phyloP scores from a whole-genome alignment of 106 monocot genomes.

The Chionographis japonica region DNA sequence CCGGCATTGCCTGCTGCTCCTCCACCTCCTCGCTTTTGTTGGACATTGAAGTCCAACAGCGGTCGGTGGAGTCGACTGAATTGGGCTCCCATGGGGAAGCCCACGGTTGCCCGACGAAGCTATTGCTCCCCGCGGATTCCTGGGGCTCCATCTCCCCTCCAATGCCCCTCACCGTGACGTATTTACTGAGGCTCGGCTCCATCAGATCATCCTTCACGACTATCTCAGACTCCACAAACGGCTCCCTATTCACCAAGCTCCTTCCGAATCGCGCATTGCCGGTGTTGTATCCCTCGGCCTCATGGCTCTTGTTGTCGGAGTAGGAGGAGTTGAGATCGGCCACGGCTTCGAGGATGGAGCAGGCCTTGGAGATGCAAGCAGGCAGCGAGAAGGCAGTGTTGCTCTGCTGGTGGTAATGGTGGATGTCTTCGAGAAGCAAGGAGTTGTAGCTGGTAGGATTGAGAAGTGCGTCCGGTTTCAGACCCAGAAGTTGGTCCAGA shows the following conservation, averaged over 20 bases:
- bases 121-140: conserved; percentile 97
- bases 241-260: conserved; percentile 16
- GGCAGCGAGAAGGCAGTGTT: conserved; percentile 68
- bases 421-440: conserved; percentile 79
- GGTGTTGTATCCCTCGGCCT: conserved; percentile 14
- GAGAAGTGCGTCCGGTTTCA: conserved; percentile 8
- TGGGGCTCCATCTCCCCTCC: conserved; percentile 60
- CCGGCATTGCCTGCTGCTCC: conserved; percentile 6
- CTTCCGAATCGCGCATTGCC: conserved; percentile 13
- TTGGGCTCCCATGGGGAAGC: conserved; percentile 36
- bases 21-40: conserved; percentile 31
- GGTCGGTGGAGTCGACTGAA: conserved; percentile 68
- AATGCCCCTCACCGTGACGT: conserved; percentile 50
- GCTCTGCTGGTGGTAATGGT: conserved; percentile 62
- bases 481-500: conserved; percentile 28
- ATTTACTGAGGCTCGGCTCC: conserved; percentile 81
- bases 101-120: conserved; percentile 56
- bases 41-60: conserved; percentile 31
- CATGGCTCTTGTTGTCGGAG: conserved; percentile 30
- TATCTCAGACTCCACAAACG: conserved; percentile 59
- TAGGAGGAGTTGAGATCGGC: conserved; percentile 84
- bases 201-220: conserved; percentile 52
- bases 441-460: conserved; percentile 39
- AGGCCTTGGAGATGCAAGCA: conserved; percentile 87
- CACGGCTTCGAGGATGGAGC: conserved; percentile 92